Evolutionary conservation across 2,329 filamentous ascomycete species (phyloP).

Genomic region (Alternaria dauci): DNA sequence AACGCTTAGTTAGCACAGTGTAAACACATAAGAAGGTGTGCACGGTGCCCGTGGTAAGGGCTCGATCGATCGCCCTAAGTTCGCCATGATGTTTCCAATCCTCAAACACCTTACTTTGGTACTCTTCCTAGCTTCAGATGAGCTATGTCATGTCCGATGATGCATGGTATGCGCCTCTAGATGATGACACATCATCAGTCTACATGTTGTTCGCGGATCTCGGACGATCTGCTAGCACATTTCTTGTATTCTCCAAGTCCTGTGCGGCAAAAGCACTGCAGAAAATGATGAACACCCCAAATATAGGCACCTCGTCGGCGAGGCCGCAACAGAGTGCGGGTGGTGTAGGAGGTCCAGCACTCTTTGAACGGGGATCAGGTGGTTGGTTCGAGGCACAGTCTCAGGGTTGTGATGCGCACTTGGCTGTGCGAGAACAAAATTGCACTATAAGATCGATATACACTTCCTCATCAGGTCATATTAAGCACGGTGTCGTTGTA

Average conservation of each 20-base stretch:
- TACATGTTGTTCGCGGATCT: not conserved
- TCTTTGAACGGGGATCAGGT: not conserved
- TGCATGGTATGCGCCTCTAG: not conserved
- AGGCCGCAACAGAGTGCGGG: not conserved
- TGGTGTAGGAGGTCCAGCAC: not conserved
- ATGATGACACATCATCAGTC: not conserved
- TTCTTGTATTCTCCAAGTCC: not conserved
- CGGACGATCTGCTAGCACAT: not conserved
- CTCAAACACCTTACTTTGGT: not conserved
- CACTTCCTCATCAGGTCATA: not conserved
- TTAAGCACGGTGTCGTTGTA: not conserved
- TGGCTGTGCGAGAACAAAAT: not conserved
- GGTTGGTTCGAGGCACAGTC: not conserved
- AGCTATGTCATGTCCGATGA: not conserved
- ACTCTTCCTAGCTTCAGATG: not conserved
- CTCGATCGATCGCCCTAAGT: conserved; percentile 5
- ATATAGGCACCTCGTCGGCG: not conserved
- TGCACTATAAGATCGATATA: not conserved
- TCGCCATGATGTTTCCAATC: conserved; percentile 4
- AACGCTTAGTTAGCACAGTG: not conserved
- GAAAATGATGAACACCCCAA: not conserved
- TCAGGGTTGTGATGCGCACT: not conserved
- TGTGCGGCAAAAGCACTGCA: conserved; percentile 5
- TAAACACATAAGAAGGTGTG: not conserved
- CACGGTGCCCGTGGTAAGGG: conserved; percentile 1